Conservation (phyloP, 345 rosid genomes). For the Gossypioides kirkii region DNA sequence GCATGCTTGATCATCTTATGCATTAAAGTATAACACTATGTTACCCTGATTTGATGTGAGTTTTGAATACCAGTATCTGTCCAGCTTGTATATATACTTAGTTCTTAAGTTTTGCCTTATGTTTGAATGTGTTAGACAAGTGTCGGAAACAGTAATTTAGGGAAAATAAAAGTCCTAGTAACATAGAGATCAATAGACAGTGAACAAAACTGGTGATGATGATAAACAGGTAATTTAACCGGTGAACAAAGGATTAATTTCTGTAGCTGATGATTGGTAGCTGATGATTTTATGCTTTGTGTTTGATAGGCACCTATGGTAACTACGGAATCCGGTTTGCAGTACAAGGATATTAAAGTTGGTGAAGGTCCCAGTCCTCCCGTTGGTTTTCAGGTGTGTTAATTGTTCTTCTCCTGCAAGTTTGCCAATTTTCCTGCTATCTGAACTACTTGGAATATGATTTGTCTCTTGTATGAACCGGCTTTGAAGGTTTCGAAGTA, state of each 20-base stretch:
- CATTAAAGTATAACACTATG: background rate
- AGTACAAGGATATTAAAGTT: conserved; percentile 85
- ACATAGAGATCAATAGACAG: background rate
- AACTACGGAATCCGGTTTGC: conserved; percentile 84
- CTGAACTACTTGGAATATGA: background rate
- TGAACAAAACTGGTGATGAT: background rate
- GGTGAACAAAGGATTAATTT: background rate
- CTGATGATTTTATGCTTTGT: conserved; percentile 9
- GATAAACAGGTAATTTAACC: background rate
- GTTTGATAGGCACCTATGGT: conserved; percentile 68
- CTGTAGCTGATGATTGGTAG: background rate
- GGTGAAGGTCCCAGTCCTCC: conserved; percentile 89
- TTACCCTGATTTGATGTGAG: background rate
- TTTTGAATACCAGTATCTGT: background rate
- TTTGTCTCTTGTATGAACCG: background rate
- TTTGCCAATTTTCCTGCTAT: background rate
- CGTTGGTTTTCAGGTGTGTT: conserved; percentile 74
- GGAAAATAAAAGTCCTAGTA: background rate
- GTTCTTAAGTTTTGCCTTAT: background rate
- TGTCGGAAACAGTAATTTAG: background rate
- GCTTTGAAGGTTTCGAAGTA: background rate
- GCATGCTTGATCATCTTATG: too few relatives aligned
- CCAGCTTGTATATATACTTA: background rate
- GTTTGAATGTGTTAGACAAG: background rate
- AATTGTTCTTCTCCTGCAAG: background rate